phyloP scores from a whole-genome alignment of 768 basidiomycete species.

The Xerocomellus dryophilus region DNA sequence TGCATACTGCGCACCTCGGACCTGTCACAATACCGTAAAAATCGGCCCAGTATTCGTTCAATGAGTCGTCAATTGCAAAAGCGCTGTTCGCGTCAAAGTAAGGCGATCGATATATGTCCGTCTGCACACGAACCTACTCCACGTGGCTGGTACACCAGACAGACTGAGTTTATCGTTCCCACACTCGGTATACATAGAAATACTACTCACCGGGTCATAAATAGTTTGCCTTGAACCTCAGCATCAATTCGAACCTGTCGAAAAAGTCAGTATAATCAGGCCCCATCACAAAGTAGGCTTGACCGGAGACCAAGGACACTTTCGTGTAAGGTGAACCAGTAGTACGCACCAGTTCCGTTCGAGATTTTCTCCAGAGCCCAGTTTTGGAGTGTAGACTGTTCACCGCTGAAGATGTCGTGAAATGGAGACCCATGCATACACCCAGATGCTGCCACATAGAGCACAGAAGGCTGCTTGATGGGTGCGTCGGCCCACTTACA shows the following conservation, averaged over 20 bases:
- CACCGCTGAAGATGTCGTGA: neutral
- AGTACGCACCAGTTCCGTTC: neutral
- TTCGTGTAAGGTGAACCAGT: neutral
- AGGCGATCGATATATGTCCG: neutral
- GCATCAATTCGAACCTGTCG: neutral
- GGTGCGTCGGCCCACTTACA: neutral
- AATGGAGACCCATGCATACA: neutral
- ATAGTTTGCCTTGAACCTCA: neutral
- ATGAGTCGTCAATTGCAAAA: conserved; percentile 53
- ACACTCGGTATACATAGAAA: conserved; percentile 7
- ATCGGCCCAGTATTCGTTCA: conserved; percentile 63
- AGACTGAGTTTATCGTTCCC: neutral
- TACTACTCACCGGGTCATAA: conserved; percentile 12
- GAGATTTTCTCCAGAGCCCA: neutral
- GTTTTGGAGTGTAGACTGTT: neutral
- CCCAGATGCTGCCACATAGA: neutral
- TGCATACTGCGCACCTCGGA: conserved; percentile 41
- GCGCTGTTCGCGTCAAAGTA: conserved; percentile 22
- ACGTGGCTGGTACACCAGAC: conserved; percentile 14
- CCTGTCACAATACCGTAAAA: conserved; percentile 56
- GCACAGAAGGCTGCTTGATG: neutral
- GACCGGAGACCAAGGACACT: neutral
- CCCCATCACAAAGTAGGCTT: neutral
- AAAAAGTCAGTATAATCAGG: neutral
- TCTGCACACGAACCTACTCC: conserved; percentile 7